Evolutionary conservation across 768 basidiomycete genomes (phyloP).

Genomic region (Sporobolomyces roseus): DNA sequence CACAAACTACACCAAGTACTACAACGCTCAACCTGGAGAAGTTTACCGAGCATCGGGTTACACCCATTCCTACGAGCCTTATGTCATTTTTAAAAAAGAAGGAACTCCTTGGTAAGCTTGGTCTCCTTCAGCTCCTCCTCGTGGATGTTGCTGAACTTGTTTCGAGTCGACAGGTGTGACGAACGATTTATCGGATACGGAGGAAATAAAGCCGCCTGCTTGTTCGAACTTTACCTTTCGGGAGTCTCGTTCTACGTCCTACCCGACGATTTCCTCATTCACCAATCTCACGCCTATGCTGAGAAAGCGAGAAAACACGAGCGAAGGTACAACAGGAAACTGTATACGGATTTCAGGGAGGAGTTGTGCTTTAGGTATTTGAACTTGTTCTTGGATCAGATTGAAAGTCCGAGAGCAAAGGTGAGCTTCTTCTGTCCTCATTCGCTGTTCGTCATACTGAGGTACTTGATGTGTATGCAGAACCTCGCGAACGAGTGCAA

Average conservation of each 20-base stretch:
- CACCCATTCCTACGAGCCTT: conserved; percentile 82
- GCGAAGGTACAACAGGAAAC: conserved; percentile 70
- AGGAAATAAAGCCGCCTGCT: conserved; percentile 86
- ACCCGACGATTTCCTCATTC: conserved; percentile 80
- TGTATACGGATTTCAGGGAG: conserved; percentile 73
- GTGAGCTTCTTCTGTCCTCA: conserved; percentile 10
- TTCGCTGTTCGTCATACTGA: neutral
- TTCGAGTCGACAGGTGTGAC: conserved; percentile 63
- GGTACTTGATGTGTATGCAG: neutral
- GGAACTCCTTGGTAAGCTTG: conserved; percentile 63
- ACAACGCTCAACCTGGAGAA: conserved; percentile 58
- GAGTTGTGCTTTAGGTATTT: conserved; percentile 71
- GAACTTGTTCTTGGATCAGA: conserved; percentile 57
- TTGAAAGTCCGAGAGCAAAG: conserved; percentile 54
- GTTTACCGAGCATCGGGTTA: conserved; percentile 70
- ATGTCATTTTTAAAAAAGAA: conserved; percentile 73
- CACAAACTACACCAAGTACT: conserved; percentile 70
- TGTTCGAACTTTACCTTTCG: conserved; percentile 84
- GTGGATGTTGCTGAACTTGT: neutral
- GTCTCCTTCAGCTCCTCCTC: neutral
- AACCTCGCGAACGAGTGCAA: conserved; percentile 45
- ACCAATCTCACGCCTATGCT: conserved; percentile 79
- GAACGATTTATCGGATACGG: conserved; percentile 88
- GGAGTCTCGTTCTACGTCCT: conserved; percentile 80
- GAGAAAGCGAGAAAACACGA: conserved; percentile 68